Evolutionary conservation across 345 rosid species (phyloP), one percentile per base, ranked within the genome.

Genomic region (Eucalyptus sp.): DNA sequence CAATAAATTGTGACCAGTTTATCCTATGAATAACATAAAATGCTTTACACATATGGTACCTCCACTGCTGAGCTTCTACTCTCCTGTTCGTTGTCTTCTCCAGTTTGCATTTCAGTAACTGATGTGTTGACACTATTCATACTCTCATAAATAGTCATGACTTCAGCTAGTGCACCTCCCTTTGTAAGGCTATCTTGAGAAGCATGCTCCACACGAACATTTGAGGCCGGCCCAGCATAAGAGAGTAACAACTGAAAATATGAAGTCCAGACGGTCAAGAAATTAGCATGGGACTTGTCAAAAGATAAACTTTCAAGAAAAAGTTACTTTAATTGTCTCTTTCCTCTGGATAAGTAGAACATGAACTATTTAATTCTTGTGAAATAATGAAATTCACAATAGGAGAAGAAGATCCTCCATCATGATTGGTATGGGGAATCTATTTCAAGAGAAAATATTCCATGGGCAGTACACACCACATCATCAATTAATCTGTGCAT

Each of bases 211-310:
- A 97, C 94, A 18, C 99, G 94, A 85, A 96, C 92, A 90, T 95
- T 95, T 90, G 98, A 96, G 85, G 98, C 93, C 86, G 99, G 96
- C 90, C 99, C 99, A 90, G 98, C 97, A 93, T 95, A 92, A 56
- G 97, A 94, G 88, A 94, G 64, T 15, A 97, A 91, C 89, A 95
- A 90, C 99, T 97, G 91, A 88, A 37, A 86, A 89, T 27, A 87
- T 46, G 87, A 66, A 52, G 33, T 87, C 10, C 88, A 90, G 89
- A 41, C 8, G 27, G 88, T 41, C 88, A 86, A 58, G 89, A 33
- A 85, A 51, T 22, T n/a, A 68, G 79, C 62, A 27, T 87, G 64
- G 64, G 27, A 48, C 27, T 62, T 31, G 8, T 89, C 29, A 87
- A 87, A 25, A 13, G 49, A 16, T 62, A 51, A 44, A 56, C 43